Base-by-base conservation (phyloP, 768 basidiomycete species). In the Jaapia argillacea region DNA sequence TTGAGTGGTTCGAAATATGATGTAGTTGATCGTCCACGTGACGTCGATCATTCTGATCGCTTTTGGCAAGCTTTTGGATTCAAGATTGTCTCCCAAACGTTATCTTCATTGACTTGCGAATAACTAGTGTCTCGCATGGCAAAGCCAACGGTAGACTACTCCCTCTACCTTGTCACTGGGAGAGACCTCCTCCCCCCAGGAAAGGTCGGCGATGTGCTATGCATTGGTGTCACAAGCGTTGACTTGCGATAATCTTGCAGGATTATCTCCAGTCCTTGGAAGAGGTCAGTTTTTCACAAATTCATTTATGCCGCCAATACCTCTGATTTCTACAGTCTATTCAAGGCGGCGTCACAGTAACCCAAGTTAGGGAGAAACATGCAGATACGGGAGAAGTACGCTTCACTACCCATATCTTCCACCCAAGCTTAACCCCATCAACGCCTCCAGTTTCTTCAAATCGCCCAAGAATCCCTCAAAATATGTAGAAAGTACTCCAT, bases 331-430 rank as follows among this genome's bases (percentile, higher is more conserved):
- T 42, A 31, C 20, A 91, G 88, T 71, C 90, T 2, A 66, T 94
- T 13, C 66, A 77, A 55, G 92, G 92, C 6, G 92, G 91, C 2
- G 90, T 94, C 1, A 91, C 89, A 1, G 55, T 93, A 38, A 88
- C 96, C 4, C 93, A 96, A 61, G 69, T 94, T 14, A 73, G 91
- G 27, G 93, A 97, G 61, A 97, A 97, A 60, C 61, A 75, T 7
- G 62, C 72, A 0, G 89, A 92, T 48, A 93, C 90, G 0, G 72
- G 72, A 20, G 85, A 91, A 62, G 89, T 85, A 39, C 53, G 75
- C 28, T 33, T 33, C 16, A 16, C 28, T 33, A 10, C 12, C 23
- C 18, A 33, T 10, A 10, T 24, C 21, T 12, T 36, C 3, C 18
- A 18, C 41, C 36, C 5, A 45, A 39, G 16, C 31, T 40, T 40